Percentiles rank a stretch among this genome's conserved stretches.
These are phyloP conservation scores for Linnemannia exigua DNA, from an alignment of 192 early-diverging fungal genomes.

Conservation along the genomic window DNA sequence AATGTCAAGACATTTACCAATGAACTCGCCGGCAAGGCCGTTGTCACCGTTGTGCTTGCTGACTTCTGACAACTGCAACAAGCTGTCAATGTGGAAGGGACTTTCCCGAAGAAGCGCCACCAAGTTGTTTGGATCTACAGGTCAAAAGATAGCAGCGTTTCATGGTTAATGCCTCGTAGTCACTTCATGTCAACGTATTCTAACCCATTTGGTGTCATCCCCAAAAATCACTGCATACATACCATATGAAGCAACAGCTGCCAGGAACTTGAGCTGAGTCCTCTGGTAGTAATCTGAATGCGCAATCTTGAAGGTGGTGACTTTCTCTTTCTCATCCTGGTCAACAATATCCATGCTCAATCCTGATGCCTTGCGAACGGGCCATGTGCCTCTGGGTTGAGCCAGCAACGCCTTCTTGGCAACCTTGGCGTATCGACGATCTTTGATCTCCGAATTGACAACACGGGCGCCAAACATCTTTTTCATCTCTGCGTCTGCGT, in stretches of 20 bases:
- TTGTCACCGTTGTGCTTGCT: conserved; percentile 89
- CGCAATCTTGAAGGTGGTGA: conserved; percentile 69
- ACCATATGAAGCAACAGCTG: conserved; percentile 76
- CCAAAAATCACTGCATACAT: not conserved
- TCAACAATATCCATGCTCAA: conserved; percentile 64
- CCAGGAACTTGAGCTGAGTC: conserved; percentile 81
- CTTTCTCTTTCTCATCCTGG: conserved; percentile 52
- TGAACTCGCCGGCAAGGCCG: conserved; percentile 81
- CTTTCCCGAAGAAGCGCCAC: conserved; percentile 75
- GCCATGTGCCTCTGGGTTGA: conserved; percentile 81
- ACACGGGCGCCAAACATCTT: conserved; percentile 91
- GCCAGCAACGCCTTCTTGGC: conserved; percentile 72
- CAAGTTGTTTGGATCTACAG: conserved; percentile 78
- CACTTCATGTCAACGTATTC: not conserved
- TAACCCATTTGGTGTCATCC: not conserved
- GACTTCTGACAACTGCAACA: conserved; percentile 90
- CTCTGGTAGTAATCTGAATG: conserved; percentile 82
- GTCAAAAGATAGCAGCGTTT: not conserved
- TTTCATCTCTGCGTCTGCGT: conserved; percentile 91
- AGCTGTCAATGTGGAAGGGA: conserved; percentile 91
- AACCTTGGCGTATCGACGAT: conserved; percentile 64
- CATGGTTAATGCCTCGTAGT: not conserved
- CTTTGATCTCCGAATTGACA: conserved; percentile 70
- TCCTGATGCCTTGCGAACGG: conserved; percentile 65
- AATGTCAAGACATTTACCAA: conserved; percentile 59